A percentile compares a stretch with the other conserved stretches of the same genome.
phyloP scores from a whole-genome alignment of 495 filamentous ascomycete species.

The Lasiosphaeria hispida region DNA sequence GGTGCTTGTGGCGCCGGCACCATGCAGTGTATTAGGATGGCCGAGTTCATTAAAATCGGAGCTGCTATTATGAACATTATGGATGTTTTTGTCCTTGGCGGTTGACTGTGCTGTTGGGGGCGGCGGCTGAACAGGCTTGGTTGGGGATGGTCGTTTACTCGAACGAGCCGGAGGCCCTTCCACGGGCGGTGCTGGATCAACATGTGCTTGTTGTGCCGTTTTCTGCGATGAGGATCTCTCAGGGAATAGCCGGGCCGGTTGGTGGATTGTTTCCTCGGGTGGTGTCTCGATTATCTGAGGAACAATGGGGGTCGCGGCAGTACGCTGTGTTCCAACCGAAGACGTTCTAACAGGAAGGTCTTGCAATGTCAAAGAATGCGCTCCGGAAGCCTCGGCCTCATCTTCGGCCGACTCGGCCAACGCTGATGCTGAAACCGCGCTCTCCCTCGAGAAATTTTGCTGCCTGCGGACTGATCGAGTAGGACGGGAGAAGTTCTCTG shows the following conservation, averaged over 20 bases:
- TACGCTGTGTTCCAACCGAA: constrained; percentile 22
- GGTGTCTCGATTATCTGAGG: constrained; percentile 72
- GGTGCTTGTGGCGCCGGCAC: constrained; percentile 63
- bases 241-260: constrained; percentile 37
- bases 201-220: constrained; percentile 29
- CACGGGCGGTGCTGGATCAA: constrained; percentile 24
- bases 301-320: constrained; percentile 39
- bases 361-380: constrained; percentile 21
- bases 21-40: constrained; percentile 66
- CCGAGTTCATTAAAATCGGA: constrained; percentile 61
- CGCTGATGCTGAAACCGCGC: background rate
- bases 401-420: constrained; percentile 15
- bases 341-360: constrained; percentile 26
- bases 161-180: constrained; percentile 48
- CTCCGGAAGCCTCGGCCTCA: constrained; percentile 15
- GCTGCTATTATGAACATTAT: constrained; percentile 6
- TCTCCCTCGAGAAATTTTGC: constrained; percentile 40
- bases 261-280: constrained; percentile 43
- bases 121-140: constrained; percentile 29
- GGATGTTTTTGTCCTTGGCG: constrained; percentile 20
- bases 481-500: constrained; percentile 56
- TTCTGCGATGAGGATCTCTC: constrained; percentile 59
- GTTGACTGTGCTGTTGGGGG: constrained; percentile 10
- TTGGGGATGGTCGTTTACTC: constrained; percentile 42
- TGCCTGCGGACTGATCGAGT: constrained; percentile 44